Evolutionary conservation across 2,329 filamentous ascomycete species (phyloP).

Genomic region (Gnomoniopsis sp.): DNA sequence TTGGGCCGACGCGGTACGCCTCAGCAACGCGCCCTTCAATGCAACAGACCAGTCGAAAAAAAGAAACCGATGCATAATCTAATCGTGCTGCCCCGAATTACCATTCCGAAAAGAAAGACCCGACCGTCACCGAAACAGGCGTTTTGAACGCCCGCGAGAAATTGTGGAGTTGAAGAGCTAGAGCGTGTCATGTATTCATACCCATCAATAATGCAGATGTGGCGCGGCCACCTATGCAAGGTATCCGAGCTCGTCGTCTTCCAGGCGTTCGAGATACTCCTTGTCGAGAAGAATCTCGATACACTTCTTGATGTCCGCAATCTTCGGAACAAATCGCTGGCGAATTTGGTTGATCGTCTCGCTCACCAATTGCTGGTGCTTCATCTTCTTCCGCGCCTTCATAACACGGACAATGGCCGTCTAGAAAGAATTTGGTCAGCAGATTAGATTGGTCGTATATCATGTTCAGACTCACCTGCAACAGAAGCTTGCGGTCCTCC

Average conservation of each 20-base stretch:
- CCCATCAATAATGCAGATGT: slow-evolving; percentile 1
- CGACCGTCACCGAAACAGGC: neutral
- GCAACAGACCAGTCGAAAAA: neutral
- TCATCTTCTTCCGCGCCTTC: slow-evolving; percentile 99
- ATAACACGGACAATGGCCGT: slow-evolving; percentile 99
- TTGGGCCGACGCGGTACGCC: neutral
- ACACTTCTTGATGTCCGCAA: slow-evolving; percentile 98
- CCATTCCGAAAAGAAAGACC: neutral
- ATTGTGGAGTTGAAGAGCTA: neutral
- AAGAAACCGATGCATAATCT: slow-evolving; percentile 10
- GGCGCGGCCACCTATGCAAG: slow-evolving; percentile 61
- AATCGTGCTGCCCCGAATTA: neutral
- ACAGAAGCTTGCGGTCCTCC: slow-evolving; percentile 91
- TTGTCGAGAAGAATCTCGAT: slow-evolving; percentile 98
- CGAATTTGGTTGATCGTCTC: slow-evolving; percentile 97
- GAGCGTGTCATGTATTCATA: slow-evolving; percentile 5
- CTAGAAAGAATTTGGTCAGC: slow-evolving; percentile 44
- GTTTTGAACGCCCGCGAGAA: neutral
- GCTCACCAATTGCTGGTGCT: slow-evolving; percentile 88
- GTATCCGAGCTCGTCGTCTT: slow-evolving; percentile 92
- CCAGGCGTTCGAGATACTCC: slow-evolving; percentile 94
- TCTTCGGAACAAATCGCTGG: slow-evolving; percentile 86
- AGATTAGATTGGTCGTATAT: neutral
- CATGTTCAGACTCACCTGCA: slow-evolving; percentile 70
- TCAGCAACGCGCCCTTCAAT: neutral